Conservation (phyloP, 2,329 filamentous ascomycete genomes). For the Nigrospora oryzae region DNA sequence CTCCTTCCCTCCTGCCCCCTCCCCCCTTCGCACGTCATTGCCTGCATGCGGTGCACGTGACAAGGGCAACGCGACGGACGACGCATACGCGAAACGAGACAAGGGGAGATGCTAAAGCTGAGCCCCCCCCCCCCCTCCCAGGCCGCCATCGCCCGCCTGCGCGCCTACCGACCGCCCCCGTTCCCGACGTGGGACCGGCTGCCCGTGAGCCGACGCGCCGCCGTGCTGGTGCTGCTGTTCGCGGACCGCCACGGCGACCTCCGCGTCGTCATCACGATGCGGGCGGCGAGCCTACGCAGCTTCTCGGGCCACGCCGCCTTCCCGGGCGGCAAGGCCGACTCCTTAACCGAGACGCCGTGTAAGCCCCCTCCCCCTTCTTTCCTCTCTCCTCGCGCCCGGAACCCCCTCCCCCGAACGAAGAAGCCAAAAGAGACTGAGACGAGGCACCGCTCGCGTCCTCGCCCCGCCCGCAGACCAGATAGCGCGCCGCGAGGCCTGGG, state of each 20-base stretch:
- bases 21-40: neutral
- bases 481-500: conserved; percentile 79
- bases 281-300: conserved; percentile 52
- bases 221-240: conserved; percentile 81
- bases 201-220: conserved; percentile 62
- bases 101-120: conserved; percentile 18
- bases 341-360: conserved; percentile 51
- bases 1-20: neutral
- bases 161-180: conserved; percentile 50
- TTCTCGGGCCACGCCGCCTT: conserved; percentile 84
- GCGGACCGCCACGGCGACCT: conserved; percentile 76
- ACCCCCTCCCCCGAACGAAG: neutral
- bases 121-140: conserved; percentile 16
- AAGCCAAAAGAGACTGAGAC: neutral
- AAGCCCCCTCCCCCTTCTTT: conserved; percentile 14
- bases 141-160: conserved; percentile 52
- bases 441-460: neutral
- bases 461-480: conserved; percentile 54
- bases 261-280: conserved; percentile 61
- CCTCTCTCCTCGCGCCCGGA: neutral
- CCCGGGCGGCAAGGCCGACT: conserved; percentile 67
- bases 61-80: no score
- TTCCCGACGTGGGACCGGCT: conserved; percentile 55
- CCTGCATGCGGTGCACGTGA: neutral
- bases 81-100: neutral